phyloP scores from a whole-genome alignment of 306 rosid species.

The Prunus mongolica region DNA sequence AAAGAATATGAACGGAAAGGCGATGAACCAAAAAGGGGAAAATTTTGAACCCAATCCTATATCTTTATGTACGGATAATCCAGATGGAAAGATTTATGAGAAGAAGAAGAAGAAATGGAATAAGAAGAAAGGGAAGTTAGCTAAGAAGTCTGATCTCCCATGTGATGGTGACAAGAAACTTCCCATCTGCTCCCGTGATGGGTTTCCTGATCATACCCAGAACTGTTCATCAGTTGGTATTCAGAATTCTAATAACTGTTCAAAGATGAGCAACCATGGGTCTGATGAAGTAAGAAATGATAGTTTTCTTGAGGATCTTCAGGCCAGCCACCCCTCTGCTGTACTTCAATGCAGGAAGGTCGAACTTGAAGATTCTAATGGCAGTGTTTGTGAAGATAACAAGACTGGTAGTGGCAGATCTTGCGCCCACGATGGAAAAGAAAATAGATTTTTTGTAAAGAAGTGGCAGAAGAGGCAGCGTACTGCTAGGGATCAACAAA shows the following conservation, averaged over 20 bases:
- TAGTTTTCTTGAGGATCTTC: neutral
- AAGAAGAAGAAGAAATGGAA: conserved; percentile 4
- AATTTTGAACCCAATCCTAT: neutral
- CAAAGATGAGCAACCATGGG: conserved; percentile 3
- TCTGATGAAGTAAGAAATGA: neutral
- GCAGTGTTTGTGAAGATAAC: neutral
- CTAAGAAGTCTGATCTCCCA: neutral
- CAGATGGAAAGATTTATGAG: neutral
- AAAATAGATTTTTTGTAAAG: neutral
- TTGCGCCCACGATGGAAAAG: neutral
- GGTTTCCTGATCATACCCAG: neutral
- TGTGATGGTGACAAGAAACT: neutral
- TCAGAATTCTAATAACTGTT: neutral
- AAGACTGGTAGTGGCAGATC: neutral
- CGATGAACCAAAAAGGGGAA: neutral
- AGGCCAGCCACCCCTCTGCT: neutral
- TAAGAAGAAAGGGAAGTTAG: neutral
- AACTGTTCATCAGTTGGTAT: neutral
- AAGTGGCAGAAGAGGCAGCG: neutral
- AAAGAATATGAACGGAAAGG: neutral
- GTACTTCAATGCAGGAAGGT: neutral
- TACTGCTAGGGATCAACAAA: conserved; percentile 2
- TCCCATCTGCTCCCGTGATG: neutral
- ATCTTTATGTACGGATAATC: neutral
- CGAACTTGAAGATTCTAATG: neutral